Evolutionary conservation across 1,284 basidiomycete genomes (phyloP).

Genomic region (Pisolithus thermaeus): DNA sequence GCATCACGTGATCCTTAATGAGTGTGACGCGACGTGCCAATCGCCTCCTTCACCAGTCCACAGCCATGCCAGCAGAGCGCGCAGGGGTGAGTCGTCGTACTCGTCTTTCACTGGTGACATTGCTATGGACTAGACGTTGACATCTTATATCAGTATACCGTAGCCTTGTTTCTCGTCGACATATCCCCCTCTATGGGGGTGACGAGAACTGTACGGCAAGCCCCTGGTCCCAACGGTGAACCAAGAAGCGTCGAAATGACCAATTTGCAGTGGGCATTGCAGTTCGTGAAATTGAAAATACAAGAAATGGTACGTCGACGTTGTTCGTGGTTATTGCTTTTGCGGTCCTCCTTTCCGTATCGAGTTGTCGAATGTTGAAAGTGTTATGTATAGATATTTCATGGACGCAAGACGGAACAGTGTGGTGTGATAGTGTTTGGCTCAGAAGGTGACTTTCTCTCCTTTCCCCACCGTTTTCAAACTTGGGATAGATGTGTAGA

Average conservation of each 20-base stretch:
- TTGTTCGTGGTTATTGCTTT: no score
- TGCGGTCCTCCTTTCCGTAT: background rate
- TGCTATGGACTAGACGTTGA: background rate
- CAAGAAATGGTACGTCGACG: conserved; percentile 70
- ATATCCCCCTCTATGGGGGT: conserved; percentile 82
- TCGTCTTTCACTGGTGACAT: background rate
- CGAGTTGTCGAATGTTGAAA: background rate
- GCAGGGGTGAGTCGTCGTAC: conserved; percentile 52
- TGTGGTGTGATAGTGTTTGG: conserved; percentile 85
- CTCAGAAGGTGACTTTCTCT: conserved; percentile 52
- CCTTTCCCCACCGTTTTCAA: background rate
- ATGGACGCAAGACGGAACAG: conserved; percentile 86
- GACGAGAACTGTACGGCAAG: conserved; percentile 49
- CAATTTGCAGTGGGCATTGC: conserved; percentile 76
- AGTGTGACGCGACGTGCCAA: conserved; percentile 20
- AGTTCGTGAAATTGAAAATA: conserved; percentile 82
- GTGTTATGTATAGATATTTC: conserved; percentile 77
- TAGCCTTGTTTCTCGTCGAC: conserved; percentile 84
- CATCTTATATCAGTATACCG: conserved; percentile 55
- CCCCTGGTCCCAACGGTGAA: conserved; percentile 48
- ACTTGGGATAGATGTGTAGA: no score
- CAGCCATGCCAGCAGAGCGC: conserved; percentile 63
- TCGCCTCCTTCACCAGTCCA: conserved; percentile 1
- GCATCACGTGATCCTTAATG: conserved; percentile 21
- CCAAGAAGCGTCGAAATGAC: conserved; percentile 53